These are phyloP conservation scores for Collybiopsis luxurians DNA, from an alignment of 768 basidiomycete species.

Conservation along the genomic window DNA sequence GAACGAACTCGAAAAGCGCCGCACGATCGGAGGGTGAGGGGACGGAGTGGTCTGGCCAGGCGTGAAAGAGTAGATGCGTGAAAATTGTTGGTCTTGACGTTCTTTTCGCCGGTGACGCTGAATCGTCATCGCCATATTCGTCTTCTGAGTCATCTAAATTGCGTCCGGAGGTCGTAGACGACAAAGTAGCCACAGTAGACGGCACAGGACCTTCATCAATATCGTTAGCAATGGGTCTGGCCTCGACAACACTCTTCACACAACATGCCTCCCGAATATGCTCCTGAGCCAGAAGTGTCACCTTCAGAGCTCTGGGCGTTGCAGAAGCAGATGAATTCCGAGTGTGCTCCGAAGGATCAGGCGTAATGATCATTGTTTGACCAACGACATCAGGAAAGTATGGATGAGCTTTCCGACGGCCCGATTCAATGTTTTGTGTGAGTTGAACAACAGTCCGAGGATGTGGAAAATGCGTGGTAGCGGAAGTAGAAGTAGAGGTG, in stretches of 20 bases:
- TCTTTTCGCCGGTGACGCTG: not conserved
- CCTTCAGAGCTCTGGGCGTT: slow-evolving; percentile 41
- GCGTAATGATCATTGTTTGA: slow-evolving; percentile 40
- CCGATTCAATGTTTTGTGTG: slow-evolving; percentile 68
- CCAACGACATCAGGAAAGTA: slow-evolving; percentile 72
- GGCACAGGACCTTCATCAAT: too few relatives aligned
- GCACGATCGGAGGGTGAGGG: slow-evolving; percentile 57
- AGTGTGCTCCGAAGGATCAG: slow-evolving; percentile 29
- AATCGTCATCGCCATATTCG: slow-evolving; percentile 21
- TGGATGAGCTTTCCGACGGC: slow-evolving; percentile 68
- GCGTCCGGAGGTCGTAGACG: too few relatives aligned
- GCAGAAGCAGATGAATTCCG: too few relatives aligned
- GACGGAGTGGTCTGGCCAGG: slow-evolving; percentile 89
- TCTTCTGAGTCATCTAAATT: slow-evolving; percentile 15
- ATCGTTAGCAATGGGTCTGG: slow-evolving; percentile 8
- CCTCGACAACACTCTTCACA: slow-evolving; percentile 56
- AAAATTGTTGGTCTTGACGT: slow-evolving; percentile 29
- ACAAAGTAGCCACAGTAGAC: too few relatives aligned
- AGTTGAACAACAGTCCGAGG: slow-evolving; percentile 82
- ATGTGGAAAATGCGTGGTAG: slow-evolving; percentile 23
- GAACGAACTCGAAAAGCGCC: slow-evolving; percentile 60
- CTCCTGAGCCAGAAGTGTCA: slow-evolving; percentile 50
- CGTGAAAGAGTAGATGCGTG: slow-evolving; percentile 67
- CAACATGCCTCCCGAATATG: slow-evolving; percentile 57
- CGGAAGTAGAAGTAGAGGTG: slow-evolving; percentile 10